Evolutionary conservation across 2,329 filamentous ascomycete genomes (phyloP).

Genomic region (Clonostachys byssicola): DNA sequence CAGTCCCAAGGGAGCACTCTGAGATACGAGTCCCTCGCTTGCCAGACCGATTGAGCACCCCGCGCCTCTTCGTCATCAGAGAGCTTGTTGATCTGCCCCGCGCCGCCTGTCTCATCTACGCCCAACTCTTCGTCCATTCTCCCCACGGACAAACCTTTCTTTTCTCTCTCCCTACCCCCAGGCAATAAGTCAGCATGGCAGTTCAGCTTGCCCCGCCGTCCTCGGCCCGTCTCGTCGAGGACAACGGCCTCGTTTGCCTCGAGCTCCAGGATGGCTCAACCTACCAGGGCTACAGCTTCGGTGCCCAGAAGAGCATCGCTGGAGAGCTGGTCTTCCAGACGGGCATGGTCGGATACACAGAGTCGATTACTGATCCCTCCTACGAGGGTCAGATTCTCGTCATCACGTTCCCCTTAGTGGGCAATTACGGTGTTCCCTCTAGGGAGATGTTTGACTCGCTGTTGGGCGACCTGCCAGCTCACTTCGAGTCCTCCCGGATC

Average conservation of each 20-base stretch:
- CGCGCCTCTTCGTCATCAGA: conserved; percentile 11
- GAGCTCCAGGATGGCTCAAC: conserved; percentile 90
- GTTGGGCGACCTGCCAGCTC: conserved; percentile 77
- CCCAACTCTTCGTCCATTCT: conserved; percentile 20
- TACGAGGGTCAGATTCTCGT: conserved; percentile 93
- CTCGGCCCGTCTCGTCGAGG: conserved; percentile 50
- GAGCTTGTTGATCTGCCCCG: not conserved
- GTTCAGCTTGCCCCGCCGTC: conserved; percentile 45
- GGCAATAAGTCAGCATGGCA: conserved; percentile 19
- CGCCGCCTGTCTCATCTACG: conserved; percentile 2
- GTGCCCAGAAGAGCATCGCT: conserved; percentile 87
- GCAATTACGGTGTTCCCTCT: conserved; percentile 96
- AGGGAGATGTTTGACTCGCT: conserved; percentile 81
- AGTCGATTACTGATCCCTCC: conserved; percentile 84
- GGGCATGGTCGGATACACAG: conserved; percentile 97
- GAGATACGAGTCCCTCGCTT: conserved; percentile 27
- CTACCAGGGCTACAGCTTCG: conserved; percentile 95
- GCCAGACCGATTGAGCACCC: conserved; percentile 17
- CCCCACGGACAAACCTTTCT: not conserved
- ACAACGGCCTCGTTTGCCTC: conserved; percentile 71
- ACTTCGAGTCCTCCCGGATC: conserved; percentile 91
- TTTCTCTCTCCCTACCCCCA: conserved; percentile 1
- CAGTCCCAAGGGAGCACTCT: conserved; percentile 22
- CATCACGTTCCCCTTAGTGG: conserved; percentile 90
- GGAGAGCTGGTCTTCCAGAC: conserved; percentile 99